Evolutionary conservation across 805 yeast genomes (phyloP).

Genomic region (Kodamaea laetipori): DNA sequence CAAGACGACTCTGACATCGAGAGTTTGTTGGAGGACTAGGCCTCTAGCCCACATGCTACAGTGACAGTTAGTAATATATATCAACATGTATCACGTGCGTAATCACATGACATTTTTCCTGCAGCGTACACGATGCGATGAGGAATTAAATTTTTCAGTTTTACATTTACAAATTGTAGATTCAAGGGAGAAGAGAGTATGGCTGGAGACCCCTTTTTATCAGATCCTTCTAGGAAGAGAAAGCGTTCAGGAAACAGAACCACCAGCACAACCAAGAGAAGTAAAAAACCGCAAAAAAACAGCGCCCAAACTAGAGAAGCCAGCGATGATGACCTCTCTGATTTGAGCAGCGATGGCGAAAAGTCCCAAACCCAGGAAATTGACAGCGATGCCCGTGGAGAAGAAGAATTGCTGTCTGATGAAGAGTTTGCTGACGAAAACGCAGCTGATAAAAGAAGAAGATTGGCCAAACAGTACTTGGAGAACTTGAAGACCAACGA

Average conservation of each 20-base stretch:
- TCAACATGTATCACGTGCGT: background rate
- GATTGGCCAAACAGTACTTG: slow-evolving; percentile 90
- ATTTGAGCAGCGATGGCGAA: slow-evolving; percentile 14
- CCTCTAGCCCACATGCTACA: background rate
- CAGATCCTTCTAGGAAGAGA: slow-evolving; percentile 58
- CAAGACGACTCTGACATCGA: slow-evolving; percentile 68
- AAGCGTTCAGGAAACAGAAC: slow-evolving; percentile 36
- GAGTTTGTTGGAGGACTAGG: slow-evolving; percentile 62
- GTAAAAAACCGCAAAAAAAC: slow-evolving; percentile 15
- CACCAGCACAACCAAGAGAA: slow-evolving; percentile 22
- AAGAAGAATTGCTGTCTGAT: slow-evolving; percentile 55
- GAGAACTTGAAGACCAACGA: slow-evolving; percentile 65
- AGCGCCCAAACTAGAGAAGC: slow-evolving; percentile 7
- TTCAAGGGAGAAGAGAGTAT: slow-evolving; percentile 21
- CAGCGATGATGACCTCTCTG: slow-evolving; percentile 54
- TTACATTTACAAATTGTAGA: slow-evolving; percentile 1
- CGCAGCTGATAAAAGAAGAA: slow-evolving; percentile 90
- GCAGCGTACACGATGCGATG: slow-evolving; percentile 1
- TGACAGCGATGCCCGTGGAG: slow-evolving; percentile 36
- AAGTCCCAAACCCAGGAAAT: slow-evolving; percentile 22
- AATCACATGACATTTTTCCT: background rate
- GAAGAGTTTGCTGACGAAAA: slow-evolving; percentile 75
- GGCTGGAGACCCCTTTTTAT: slow-evolving; percentile 64
- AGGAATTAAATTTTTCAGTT: slow-evolving; percentile 7
- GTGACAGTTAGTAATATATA: background rate